Evolutionary conservation across 2,329 filamentous ascomycete genomes (phyloP), one percentile per base, ranked within the genome.

Genomic region (Neocatenulostroma microsporum): DNA sequence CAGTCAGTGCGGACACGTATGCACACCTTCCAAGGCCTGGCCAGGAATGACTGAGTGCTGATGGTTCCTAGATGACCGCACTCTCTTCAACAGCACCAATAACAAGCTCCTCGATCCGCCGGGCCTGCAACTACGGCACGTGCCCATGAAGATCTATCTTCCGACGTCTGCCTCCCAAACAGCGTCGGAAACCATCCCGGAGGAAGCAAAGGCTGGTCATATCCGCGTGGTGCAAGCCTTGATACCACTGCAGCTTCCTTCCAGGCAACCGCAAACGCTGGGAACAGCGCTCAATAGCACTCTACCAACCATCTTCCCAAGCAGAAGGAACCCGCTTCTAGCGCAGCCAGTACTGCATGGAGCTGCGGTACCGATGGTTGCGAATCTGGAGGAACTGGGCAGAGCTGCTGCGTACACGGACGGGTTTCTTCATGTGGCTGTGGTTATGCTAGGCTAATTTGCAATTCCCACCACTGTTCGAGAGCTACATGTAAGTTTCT

Each of bases 101-200:
- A 75, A 71, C 44, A 81, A 80, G 45, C 74, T 95, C 3, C 74
- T 96, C 43, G 82, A 84, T 52, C 75, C 82, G 3, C 68, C 68
- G 14, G 78, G 85, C 1, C 75, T 77, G 5, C 75, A 80, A 13
- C 73, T 95, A 35, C 80, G 80, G 42, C 80, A 94, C 61, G 72
- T 96, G n/a, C 91, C 91, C 0, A 64, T 96, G 25, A 80, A 88
- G 37, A 66, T 96, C 37, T 98, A 95, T 62, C 77, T 96, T 0
- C 76, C 83, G 0, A 68, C 73, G 40, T 58, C 66, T 3, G 56
- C 64, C 18, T 59, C 57, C 31, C 57, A 35, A 24, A 45, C 46
- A 13, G 41, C 62, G 1, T 62, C 66, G 5, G 54, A 51, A 15
- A 47, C 54, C 18, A 54, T 58, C 5, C 42, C 46, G 8, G 54